These are phyloP conservation scores for Ceratocystis lukuohia DNA, from an alignment of 2,329 filamentous ascomycete genomes.

Conservation along the genomic window DNA sequence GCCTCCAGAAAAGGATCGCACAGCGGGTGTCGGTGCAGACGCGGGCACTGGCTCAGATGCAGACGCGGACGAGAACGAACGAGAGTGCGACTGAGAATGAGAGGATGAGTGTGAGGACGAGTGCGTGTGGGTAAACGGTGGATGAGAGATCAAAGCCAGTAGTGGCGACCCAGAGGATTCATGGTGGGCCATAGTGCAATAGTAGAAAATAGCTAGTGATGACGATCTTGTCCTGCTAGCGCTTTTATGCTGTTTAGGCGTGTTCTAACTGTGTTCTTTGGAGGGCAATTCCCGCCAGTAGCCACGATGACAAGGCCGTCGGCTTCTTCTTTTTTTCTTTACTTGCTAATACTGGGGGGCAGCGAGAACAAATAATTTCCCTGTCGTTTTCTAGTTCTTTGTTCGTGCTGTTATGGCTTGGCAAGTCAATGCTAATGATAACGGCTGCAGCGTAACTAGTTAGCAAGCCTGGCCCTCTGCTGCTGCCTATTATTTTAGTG, in stretches of 20 bases:
- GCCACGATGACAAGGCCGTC: neutral
- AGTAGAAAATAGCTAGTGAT: neutral
- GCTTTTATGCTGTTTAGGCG: neutral
- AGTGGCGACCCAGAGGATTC: constrained; percentile 11
- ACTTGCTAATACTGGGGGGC: neutral
- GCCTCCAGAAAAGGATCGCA: constrained; percentile 6
- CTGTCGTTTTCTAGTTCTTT: too few species aligned
- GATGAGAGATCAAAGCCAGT: constrained; percentile 26
- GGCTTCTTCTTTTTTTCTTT: neutral
- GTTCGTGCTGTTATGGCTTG: neutral
- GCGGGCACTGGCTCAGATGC: neutral
- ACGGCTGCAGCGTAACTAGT: neutral
- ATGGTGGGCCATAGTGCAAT: constrained; percentile 9
- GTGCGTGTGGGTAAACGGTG: constrained; percentile 29
- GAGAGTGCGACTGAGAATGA: constrained; percentile 1
- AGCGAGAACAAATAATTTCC: too few species aligned
- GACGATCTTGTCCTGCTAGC: neutral
- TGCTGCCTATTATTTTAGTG: neutral
- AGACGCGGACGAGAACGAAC: neutral
- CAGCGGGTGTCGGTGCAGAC: neutral
- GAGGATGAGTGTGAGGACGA: neutral
- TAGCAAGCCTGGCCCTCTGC: neutral
- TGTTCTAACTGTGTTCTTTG: neutral
- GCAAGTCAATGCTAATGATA: neutral
- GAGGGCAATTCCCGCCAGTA: too few species aligned